Evolutionary conservation across 768 basidiomycete species (phyloP).

Genomic region (Russula compacta): DNA sequence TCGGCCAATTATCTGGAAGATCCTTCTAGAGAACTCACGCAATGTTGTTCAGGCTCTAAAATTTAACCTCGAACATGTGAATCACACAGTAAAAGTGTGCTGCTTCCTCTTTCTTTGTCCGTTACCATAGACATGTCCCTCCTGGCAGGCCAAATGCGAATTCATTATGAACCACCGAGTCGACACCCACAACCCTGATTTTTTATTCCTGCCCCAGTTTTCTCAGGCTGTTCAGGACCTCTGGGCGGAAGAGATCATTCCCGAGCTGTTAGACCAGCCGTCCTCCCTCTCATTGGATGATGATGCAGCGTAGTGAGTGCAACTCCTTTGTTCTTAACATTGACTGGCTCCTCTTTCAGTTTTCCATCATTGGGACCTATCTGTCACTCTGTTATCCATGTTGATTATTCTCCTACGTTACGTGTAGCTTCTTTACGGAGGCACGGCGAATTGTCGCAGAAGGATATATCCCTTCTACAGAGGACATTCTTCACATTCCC

Average conservation of each 20-base stretch:
- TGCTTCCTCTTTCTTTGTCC: not conserved
- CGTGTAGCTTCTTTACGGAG: conserved; percentile 70
- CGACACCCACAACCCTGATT: conserved; percentile 20
- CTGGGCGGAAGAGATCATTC: conserved; percentile 33
- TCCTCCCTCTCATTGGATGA: not conserved
- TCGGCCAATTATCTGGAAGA: not conserved
- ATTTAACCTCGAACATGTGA: no score
- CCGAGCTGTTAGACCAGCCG: not conserved
- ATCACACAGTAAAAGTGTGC: not conserved
- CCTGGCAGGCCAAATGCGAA: not conserved
- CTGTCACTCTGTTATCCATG: not conserved
- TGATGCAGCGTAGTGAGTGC: conserved; percentile 10
- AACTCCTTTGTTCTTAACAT: no score
- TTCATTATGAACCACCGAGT: not conserved
- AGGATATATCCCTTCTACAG: conserved; percentile 74
- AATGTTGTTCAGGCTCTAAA: not conserved
- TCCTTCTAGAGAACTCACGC: not conserved
- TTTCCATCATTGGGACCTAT: not conserved
- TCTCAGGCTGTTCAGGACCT: not conserved
- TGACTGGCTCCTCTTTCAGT: not conserved
- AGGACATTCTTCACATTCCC: conserved; percentile 62
- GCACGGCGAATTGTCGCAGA: conserved; percentile 69
- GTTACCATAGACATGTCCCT: not conserved
- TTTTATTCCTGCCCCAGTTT: conserved; percentile 18
- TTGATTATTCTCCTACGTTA: conserved; percentile 21